Evolutionary conservation across 2,329 filamentous ascomycete species (phyloP), one percentile per base, ranked within the genome.

Genomic region (Scedosporium dehoogii): DNA sequence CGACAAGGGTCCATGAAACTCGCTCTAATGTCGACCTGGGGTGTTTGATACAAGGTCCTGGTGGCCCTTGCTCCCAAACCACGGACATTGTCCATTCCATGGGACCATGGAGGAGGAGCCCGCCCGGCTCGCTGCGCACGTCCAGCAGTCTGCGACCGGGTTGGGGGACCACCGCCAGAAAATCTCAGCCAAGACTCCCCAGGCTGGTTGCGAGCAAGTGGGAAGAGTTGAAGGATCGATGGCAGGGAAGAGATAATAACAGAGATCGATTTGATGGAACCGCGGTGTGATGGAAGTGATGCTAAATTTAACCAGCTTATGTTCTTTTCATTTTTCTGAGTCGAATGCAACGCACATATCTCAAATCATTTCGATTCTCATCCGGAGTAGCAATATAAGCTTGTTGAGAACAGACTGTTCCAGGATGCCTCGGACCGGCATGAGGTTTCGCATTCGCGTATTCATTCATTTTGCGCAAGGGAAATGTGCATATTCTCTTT

Each of bases 61-160:
- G 44, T 38, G 25, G 44, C 59, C 59, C 44, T 60, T 51, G 44
- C 27, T 33, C 23, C 18, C 23, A 23, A 60, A 53, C 59, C 25
- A 29, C 58, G 51, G 21, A 25, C 23, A 41, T 38, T 38, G 33
- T 38, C 9, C n/a, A 51, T 51, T 51, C 21, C 6, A 51, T 51
- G 46, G 46, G 44, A n/a, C n/a, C n/a, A n/a, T n/a, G n/a, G n/a
- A 51, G 21, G 46, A 23, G 21, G 46, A 23, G 16, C 6, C n/a
- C 46, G 46, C 33, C 10, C 14, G 59, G 25, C 18, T 16, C 12
- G 12, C 14, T 56, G 46, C 59, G 59, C 59, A 61, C 59, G 59
- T 55, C 59, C 59, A 18, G 12, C 23, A 61, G 41, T 61, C 59
- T 61, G 59, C 55, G 59, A 61, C 59, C 59, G 59, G 59, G 59